Percentiles rank a stretch among this genome's conserved stretches.
These are phyloP conservation scores for Guyanaporus albipodus DNA, from an alignment of 768 basidiomycete genomes.

Conservation along the genomic window DNA sequence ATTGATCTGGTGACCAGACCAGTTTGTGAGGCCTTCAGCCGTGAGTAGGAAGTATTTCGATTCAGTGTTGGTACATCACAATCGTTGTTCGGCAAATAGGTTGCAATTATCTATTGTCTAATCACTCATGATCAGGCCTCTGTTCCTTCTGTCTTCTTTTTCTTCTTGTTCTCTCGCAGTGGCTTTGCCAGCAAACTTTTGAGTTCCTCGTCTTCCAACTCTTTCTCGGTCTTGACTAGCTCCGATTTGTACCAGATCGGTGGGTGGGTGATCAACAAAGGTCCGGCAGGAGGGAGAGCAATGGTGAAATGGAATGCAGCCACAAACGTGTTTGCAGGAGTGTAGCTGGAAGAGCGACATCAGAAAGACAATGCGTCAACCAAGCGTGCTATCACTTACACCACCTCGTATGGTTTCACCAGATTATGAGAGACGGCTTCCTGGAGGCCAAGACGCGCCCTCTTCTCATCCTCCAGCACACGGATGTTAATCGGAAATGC, in stretches of 20 bases:
- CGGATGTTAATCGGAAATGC: slow-evolving; percentile 98
- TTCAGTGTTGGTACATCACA: slow-evolving; percentile 15
- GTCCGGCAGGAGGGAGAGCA: slow-evolving; percentile 86
- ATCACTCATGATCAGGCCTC: slow-evolving; percentile 31
- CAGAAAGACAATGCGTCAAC: not conserved
- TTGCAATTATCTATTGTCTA: slow-evolving; percentile 14
- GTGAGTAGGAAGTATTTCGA: slow-evolving; percentile 12
- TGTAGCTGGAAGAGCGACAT: slow-evolving; percentile 50
- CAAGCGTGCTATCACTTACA: slow-evolving; percentile 47
- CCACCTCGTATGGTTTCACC: slow-evolving; percentile 92
- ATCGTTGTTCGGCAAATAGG: slow-evolving; percentile 14
- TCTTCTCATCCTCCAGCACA: slow-evolving; percentile 91
- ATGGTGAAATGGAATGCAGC: slow-evolving; percentile 98
- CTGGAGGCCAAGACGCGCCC: slow-evolving; percentile 89
- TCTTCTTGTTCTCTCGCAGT: slow-evolving; percentile 88
- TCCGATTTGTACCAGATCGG: slow-evolving; percentile 94
- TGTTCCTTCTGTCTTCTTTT: slow-evolving; percentile 68
- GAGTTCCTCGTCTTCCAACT: slow-evolving; percentile 83
- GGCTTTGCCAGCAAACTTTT: slow-evolving; percentile 75
- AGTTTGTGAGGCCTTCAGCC: no score
- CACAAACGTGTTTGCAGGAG: slow-evolving; percentile 77
- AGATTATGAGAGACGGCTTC: slow-evolving; percentile 95
- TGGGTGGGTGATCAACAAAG: slow-evolving; percentile 79
- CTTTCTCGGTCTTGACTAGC: slow-evolving; percentile 84
- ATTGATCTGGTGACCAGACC: no score